phyloP scores from a whole-genome alignment of 2,329 filamentous ascomycete genomes.

The Bipolaris gigantea region DNA sequence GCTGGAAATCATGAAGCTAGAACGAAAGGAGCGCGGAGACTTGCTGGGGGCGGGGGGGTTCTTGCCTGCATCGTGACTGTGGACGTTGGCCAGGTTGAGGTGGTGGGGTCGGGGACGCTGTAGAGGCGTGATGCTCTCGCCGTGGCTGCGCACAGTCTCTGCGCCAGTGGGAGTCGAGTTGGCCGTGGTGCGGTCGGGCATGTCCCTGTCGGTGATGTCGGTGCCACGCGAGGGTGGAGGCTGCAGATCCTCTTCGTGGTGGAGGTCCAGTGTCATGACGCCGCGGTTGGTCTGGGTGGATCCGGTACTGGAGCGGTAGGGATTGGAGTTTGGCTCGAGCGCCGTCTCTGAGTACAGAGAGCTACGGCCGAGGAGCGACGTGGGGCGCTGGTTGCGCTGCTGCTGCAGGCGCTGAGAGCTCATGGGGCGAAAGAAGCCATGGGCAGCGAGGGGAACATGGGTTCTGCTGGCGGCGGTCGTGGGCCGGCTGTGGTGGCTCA shows the following conservation, averaged over 20 bases:
- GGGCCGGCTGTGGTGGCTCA: constrained; percentile 49
- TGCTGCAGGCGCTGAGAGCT: constrained; percentile 93
- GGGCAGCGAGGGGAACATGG: constrained; percentile 86
- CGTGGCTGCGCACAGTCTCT: constrained; percentile 64
- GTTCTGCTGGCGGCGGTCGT: constrained; percentile 74
- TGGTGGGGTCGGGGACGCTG: constrained; percentile 60
- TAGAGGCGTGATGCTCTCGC: constrained; percentile 78
- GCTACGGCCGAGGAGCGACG: constrained; percentile 40
- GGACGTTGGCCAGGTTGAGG: constrained; percentile 64
- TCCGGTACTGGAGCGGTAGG: constrained; percentile 44
- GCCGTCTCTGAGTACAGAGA: constrained; percentile 38
- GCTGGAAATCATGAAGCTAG: constrained; percentile 69
- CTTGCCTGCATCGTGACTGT: constrained; percentile 56
- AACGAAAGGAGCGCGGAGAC: constrained; percentile 75
- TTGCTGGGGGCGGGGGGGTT: constrained; percentile 64
- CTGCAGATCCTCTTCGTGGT: constrained; percentile 37
- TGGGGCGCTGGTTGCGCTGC: constrained; percentile 68
- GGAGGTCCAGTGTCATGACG: constrained; percentile 35
- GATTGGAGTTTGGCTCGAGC: constrained; percentile 36
- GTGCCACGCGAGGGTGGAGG: constrained; percentile 74
- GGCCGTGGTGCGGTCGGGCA: constrained; percentile 69
- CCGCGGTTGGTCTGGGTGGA: constrained; percentile 41
- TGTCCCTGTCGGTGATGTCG: constrained; percentile 74
- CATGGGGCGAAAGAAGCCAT: constrained; percentile 95
- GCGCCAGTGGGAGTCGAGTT: constrained; percentile 71